phyloP scores from a whole-genome alignment of 495 filamentous ascomycete species.

The Glarea lozoyensis region DNA sequence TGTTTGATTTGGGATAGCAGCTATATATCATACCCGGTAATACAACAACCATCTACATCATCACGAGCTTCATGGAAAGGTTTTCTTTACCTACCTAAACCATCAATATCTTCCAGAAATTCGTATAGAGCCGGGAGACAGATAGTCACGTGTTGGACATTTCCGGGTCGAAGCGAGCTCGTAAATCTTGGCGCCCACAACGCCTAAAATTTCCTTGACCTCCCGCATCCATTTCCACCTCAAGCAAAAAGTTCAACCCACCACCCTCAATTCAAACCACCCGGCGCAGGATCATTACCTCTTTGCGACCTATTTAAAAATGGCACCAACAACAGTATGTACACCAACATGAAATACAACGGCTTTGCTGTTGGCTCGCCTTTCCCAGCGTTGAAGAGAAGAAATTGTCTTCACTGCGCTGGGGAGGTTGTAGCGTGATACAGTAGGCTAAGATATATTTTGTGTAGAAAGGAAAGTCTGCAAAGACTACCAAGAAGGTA shows the following conservation, averaged over 20 bases:
- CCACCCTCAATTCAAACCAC: conserved; percentile 5
- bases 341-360: conserved; percentile 20
- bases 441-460: conserved; percentile 90
- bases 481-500: conserved; percentile 59
- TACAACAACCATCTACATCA: too few species aligned
- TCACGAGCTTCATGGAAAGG: too few species aligned
- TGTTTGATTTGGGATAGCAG: too few species aligned
- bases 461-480: conserved; percentile 44
- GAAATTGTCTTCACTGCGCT: too few species aligned
- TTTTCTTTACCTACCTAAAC: too few species aligned
- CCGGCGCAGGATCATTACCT: conserved; percentile 21
- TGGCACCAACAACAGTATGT: conserved; percentile 24
- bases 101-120: too few species aligned
- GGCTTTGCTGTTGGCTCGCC: conserved; percentile 25
- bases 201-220: neutral
- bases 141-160: too few species aligned
- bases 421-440: conserved; percentile 48
- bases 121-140: too few species aligned
- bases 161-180: too few species aligned
- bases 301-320: conserved; percentile 23
- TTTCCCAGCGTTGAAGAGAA: too few species aligned
- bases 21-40: too few species aligned
- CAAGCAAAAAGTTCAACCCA: conserved; percentile 1
- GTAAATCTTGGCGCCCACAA: conserved; percentile 9
- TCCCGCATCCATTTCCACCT: neutral